phyloP scores from a whole-genome alignment of 768 basidiomycete species.

The Podaxis pistillaris region DNA sequence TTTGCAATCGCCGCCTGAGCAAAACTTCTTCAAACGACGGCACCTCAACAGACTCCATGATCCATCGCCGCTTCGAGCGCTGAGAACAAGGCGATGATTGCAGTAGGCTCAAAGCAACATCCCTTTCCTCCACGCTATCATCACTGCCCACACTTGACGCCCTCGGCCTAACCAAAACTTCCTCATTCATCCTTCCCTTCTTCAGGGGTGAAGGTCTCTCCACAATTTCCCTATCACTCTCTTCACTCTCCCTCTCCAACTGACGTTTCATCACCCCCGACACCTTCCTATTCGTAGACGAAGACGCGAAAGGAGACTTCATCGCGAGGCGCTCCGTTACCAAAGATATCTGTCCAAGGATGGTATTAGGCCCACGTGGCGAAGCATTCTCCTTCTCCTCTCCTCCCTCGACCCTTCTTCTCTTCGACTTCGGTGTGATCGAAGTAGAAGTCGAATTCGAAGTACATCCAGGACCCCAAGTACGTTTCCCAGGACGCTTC shows the following conservation, averaged over 20 bases:
- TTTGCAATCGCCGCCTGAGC: not conserved
- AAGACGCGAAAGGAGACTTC: conserved; percentile 28
- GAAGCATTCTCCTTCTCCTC: conserved; percentile 66
- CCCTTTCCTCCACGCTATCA: conserved; percentile 34
- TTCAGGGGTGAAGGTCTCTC: conserved; percentile 19
- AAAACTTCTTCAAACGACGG: conserved; percentile 11
- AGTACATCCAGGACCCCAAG: conserved; percentile 15
- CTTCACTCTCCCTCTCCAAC: conserved; percentile 30
- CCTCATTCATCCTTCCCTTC: conserved; percentile 18
- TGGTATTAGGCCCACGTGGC: conserved; percentile 24
- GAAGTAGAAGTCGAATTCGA: conserved; percentile 32
- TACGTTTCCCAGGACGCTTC: conserved; percentile 13
- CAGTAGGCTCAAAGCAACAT: conserved; percentile 17
- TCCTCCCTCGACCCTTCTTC: conserved; percentile 30
- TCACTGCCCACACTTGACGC: conserved; percentile 10
- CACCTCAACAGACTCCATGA: conserved; percentile 47
- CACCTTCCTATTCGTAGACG: not conserved
- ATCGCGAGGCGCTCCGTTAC: conserved; percentile 46
- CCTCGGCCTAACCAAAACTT: conserved; percentile 1
- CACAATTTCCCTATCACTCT: conserved; percentile 27
- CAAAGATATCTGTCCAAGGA: conserved; percentile 27
- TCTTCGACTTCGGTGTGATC: conserved; percentile 17
- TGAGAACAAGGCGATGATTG: conserved; percentile 1
- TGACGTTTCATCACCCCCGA: conserved; percentile 34
- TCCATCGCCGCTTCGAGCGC: conserved; percentile 37